A percentile compares a stretch with the other conserved stretches of the same genome.
Conservation (phyloP, 306 rosid species). For the Vigna mungo region DNA sequence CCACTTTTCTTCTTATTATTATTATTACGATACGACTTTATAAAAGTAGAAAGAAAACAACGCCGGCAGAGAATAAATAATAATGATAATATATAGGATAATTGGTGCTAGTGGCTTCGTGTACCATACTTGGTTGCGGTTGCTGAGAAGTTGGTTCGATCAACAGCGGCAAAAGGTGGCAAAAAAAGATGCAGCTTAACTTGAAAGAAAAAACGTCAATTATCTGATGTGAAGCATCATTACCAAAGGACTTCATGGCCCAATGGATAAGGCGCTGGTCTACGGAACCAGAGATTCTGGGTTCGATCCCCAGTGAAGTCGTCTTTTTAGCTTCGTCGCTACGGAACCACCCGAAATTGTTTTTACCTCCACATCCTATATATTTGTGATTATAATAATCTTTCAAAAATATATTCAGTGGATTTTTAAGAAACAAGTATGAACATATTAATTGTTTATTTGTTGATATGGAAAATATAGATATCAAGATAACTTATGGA, state of each 20-base stretch:
- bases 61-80: not conserved
- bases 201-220: not conserved
- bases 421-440: no score
- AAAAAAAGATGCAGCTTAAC: not conserved
- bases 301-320: constrained; percentile 87
- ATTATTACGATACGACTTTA: not conserved
- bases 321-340: not conserved
- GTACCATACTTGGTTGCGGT: not conserved
- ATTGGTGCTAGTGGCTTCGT: not conserved
- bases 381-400: no score
- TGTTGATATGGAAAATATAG: no score
- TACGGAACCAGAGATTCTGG: constrained; percentile 98
- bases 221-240: rapidly evolving
- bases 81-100: not conserved
- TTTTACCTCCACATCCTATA: no score
- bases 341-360: no score
- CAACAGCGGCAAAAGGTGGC: not conserved
- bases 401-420: no score
- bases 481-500: no score
- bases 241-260: constrained; percentile 48
- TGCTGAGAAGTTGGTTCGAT: constrained; percentile 2
- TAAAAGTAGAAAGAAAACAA: not conserved
- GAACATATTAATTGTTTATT: no score
- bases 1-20: not conserved
- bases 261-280: constrained; percentile 99